Percentiles rank a stretch among this genome's conserved stretches.
These are phyloP conservation scores for Microdochium nivale DNA, from an alignment of 2,329 filamentous ascomycete genomes.

Conservation along the genomic window DNA sequence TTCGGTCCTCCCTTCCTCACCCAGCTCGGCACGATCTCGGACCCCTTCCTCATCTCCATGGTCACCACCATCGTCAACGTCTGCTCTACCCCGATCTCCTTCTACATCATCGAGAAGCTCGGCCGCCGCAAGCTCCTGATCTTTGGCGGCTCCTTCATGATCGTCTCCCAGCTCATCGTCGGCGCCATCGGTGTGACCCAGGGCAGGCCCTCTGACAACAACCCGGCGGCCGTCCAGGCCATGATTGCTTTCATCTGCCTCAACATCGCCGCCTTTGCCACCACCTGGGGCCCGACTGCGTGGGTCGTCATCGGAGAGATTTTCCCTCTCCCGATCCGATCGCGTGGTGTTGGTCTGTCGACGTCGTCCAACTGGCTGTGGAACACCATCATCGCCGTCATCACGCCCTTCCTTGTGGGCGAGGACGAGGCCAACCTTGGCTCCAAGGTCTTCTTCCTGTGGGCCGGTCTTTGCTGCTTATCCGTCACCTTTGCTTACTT, in stretches of 20 bases:
- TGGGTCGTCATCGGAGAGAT: conserved; percentile 69
- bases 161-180: conserved; percentile 62
- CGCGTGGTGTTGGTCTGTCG: conserved; percentile 61
- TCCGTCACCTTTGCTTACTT: conserved; percentile 48
- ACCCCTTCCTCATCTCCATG: conserved; percentile 64
- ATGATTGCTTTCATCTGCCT: conserved; percentile 71
- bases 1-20: conserved; percentile 65
- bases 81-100: conserved; percentile 61
- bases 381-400: conserved; percentile 52
- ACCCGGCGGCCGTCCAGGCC: conserved; percentile 28
- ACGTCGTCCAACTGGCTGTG: conserved; percentile 70
- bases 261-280: conserved; percentile 74
- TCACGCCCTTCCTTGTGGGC: conserved; percentile 64
- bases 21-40: conserved; percentile 52
- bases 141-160: conserved; percentile 61
- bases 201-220: conserved; percentile 19
- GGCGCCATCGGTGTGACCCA: conserved; percentile 47
- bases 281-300: conserved; percentile 63
- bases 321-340: conserved; percentile 67
- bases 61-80: conserved; percentile 74
- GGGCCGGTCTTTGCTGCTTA: conserved; percentile 48
- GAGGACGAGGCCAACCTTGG: conserved; percentile 31
- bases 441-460: conserved; percentile 46
- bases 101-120: conserved; percentile 61
- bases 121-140: conserved; percentile 63